Conservation (phyloP, 441 rosid species). For the Adansonia madagascariensis region DNA sequence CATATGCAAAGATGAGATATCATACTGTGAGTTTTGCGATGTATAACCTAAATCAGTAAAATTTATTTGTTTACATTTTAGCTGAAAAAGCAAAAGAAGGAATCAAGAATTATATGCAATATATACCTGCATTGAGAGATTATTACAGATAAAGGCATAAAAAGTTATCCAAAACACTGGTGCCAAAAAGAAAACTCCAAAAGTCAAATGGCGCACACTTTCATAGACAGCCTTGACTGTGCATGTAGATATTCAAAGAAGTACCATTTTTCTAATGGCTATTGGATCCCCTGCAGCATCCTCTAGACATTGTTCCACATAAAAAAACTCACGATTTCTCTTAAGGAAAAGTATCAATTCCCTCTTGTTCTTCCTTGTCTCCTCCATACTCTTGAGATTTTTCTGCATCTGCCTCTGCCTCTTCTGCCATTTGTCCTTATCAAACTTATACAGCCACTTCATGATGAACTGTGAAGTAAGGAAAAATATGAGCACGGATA, state of each 20-base stretch:
- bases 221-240: not conserved
- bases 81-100: too few species aligned
- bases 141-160: too few species aligned
- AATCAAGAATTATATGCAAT: too few species aligned
- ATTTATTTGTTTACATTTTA: too few species aligned
- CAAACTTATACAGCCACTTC: not conserved
- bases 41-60: too few species aligned
- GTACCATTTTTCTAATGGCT: not conserved
- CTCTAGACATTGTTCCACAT: not conserved
- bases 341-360: not conserved
- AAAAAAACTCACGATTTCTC: not conserved
- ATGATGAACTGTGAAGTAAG: not conserved
- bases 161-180: too few species aligned
- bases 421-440: not conserved
- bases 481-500: not conserved
- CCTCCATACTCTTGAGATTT: not conserved
- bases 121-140: too few species aligned
- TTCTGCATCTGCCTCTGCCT: not conserved
- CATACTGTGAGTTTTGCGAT: too few species aligned
- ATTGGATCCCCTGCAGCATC: not conserved
- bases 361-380: not conserved
- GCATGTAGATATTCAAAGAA: not conserved
- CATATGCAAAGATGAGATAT: too few species aligned
- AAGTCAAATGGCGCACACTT: not conserved
- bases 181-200: not conserved